Evolutionary conservation across 352 stramenopile species (phyloP).

Genomic region (Globisporangium paddicum): DNA sequence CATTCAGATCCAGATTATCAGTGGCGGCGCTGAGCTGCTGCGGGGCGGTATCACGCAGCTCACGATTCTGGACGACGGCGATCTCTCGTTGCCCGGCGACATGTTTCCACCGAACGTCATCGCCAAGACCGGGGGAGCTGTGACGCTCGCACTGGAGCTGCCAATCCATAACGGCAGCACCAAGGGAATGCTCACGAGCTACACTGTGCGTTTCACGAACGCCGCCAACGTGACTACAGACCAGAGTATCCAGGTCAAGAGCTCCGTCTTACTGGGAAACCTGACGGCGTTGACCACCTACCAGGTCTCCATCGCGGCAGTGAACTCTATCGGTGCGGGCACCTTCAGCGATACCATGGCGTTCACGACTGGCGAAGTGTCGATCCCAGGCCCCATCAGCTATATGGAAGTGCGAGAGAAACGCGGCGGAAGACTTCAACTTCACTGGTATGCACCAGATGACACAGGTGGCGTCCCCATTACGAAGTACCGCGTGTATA

Average conservation of each 20-base stretch:
- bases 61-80: slow-evolving; percentile 54
- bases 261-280: slow-evolving; percentile 18
- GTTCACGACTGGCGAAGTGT: slow-evolving; percentile 37
- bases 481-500: slow-evolving; percentile 55
- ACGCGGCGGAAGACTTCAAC: slow-evolving; percentile 33
- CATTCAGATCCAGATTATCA: slow-evolving; percentile 23
- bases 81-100: slow-evolving; percentile 30
- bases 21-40: slow-evolving; percentile 23
- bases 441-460: slow-evolving; percentile 36
- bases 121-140: slow-evolving; percentile 34
- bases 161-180: slow-evolving; percentile 52
- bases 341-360: slow-evolving; percentile 23
- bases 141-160: slow-evolving; percentile 21
- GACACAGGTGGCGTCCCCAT: slow-evolving; percentile 52
- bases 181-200: slow-evolving; percentile 23
- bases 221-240: slow-evolving; percentile 8
- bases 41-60: slow-evolving; percentile 14
- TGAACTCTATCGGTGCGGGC: slow-evolving; percentile 23
- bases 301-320: slow-evolving; percentile 32
- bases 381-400: slow-evolving; percentile 25
- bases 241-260: slow-evolving; percentile 10
- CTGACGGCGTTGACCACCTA: slow-evolving; percentile 34
- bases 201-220: slow-evolving; percentile 28
- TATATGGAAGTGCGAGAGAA: slow-evolving; percentile 16
- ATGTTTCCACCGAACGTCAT: slow-evolving; percentile 18